phyloP scores from a whole-genome alignment of 805 yeast genomes.

The Lachancea kluyveri region DNA sequence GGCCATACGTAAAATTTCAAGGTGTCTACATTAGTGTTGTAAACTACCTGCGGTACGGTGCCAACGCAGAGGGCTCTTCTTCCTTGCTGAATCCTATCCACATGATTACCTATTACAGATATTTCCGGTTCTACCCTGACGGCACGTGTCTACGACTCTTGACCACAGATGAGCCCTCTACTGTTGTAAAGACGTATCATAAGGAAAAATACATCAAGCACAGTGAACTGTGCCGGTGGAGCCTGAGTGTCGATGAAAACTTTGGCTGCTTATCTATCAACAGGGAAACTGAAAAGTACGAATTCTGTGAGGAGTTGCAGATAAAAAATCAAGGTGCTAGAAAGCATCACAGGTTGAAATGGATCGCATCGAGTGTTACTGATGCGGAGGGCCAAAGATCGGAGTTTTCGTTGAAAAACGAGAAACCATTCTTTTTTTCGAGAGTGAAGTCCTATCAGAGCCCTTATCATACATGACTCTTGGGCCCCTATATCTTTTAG shows the following conservation, averaged over 20 bases:
- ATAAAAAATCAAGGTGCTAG: conserved; percentile 56
- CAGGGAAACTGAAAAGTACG: conserved; percentile 56
- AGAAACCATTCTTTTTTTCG: conserved; percentile 73
- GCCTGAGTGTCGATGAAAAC: conserved; percentile 45
- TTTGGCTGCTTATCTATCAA: conserved; percentile 43
- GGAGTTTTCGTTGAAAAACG: conserved; percentile 56
- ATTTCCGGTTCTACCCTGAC: conserved; percentile 70
- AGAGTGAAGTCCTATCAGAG: conserved; percentile 43
- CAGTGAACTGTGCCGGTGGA: conserved; percentile 52
- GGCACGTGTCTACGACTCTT: conserved; percentile 69
- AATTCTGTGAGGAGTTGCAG: conserved; percentile 56
- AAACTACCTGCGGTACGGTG: conserved; percentile 80
- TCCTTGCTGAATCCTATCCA: conserved; percentile 73
- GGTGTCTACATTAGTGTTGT: conserved; percentile 86
- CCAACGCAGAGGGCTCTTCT: conserved; percentile 55
- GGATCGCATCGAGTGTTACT: conserved; percentile 59
- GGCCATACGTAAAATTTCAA: conserved; percentile 74
- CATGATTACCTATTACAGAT: conserved; percentile 83
- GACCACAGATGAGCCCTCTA: conserved; percentile 64
- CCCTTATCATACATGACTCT: conserved; percentile 1
- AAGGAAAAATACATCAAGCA: conserved; percentile 29
- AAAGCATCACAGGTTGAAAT: conserved; percentile 62
- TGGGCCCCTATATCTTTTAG: too few relatives aligned
- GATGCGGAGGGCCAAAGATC: conserved; percentile 52
- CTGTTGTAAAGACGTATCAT: conserved; percentile 53